Evolutionary conservation across 768 basidiomycete genomes (phyloP), one percentile per base, ranked within the genome.

Genomic region (Candolleomyces eurysporus): DNA sequence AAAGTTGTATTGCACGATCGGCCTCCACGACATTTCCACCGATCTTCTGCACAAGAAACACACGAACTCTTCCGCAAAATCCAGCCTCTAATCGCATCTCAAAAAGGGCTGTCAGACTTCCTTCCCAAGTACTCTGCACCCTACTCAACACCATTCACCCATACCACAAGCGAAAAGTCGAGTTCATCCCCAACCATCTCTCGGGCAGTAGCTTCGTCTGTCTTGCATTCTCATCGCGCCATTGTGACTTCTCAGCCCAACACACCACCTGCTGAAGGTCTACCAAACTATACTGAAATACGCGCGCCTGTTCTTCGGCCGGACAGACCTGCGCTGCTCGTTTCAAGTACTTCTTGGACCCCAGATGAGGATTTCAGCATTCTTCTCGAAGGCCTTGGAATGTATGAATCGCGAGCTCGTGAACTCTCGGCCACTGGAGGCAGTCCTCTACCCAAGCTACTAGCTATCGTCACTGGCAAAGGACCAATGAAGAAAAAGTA

Each of bases 311-410:
- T 68, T n/a, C 73, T 85, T 26, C 83, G 92, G 39, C 67, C 75
- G 2, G 91, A 94, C 64, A 80, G 96, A 60, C 93, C 94, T 4
- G 95, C 94, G 0, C 76, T 98, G 2, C 65, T 98, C 17, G 87
- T 99, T 30, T 94, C 92, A 22, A 92, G 93, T 65, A 99, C 97
- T 1, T 94, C 92, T 16, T 98, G 96, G 96, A 98, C 97, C 0
- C 86, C 93, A 6, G 97, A 99, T 68, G 97, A 99, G 72, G 95
- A 98, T 71, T 98, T 99, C 65, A 76, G 82, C 9, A 83, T 97
- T 56, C 84, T 99, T 17, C 73, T 98, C 21, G 80, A 84, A 19
- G 94, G 94, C 2, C 77, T 99, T 43, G 71, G 75, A 14, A 46
- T 75, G 16, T 98, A 97, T 70, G 89, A 98, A 65, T 60, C 69